These are phyloP conservation scores for Mucor mucedo DNA, from an alignment of 371 early-diverging fungal species.

Conservation along the genomic window DNA sequence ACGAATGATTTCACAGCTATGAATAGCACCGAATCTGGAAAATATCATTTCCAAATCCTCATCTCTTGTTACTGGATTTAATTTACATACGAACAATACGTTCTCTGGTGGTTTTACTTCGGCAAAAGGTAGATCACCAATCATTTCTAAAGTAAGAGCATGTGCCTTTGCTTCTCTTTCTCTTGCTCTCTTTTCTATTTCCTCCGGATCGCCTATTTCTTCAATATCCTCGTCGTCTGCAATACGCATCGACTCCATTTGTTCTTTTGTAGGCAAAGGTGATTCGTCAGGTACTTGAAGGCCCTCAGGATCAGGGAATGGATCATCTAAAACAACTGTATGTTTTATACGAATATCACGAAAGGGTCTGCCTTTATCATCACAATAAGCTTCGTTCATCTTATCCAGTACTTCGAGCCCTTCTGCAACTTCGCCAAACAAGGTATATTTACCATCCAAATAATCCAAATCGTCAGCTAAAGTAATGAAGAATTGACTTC, in stretches of 20 bases:
- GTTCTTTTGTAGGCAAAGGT: conserved; percentile 83
- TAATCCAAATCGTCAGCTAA: conserved; percentile 84
- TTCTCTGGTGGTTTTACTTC: conserved; percentile 97
- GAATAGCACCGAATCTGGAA: conserved; percentile 89
- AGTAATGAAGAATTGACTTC: conserved; percentile 98
- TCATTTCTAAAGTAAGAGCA: conserved; percentile 96
- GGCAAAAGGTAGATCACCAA: conserved; percentile 96
- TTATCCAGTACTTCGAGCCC: conserved; percentile 91
- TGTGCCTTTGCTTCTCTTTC: conserved; percentile 86
- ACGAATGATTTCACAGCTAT: conserved; percentile 91
- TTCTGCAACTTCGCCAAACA: conserved; percentile 97
- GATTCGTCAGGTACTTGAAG: conserved; percentile 76
- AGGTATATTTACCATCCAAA: conserved; percentile 95
- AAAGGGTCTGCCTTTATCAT: conserved; percentile 78
- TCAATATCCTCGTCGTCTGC: conserved; percentile 86
- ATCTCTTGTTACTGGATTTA: conserved; percentile 92
- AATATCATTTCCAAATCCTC: conserved; percentile 95
- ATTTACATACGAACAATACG: conserved; percentile 94
- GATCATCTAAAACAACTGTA: conserved; percentile 93
- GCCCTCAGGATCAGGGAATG: conserved; percentile 86
- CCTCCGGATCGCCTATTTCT: conserved; percentile 71
- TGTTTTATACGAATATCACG: conserved; percentile 93
- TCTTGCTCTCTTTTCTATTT: conserved; percentile 68
- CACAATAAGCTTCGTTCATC: conserved; percentile 77
- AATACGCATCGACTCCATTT: conserved; percentile 77